Evolutionary conservation across 177 flowering plant species (phyloP), one percentile per base, ranked within the genome.

Genomic region (Vitis hybrid): DNA sequence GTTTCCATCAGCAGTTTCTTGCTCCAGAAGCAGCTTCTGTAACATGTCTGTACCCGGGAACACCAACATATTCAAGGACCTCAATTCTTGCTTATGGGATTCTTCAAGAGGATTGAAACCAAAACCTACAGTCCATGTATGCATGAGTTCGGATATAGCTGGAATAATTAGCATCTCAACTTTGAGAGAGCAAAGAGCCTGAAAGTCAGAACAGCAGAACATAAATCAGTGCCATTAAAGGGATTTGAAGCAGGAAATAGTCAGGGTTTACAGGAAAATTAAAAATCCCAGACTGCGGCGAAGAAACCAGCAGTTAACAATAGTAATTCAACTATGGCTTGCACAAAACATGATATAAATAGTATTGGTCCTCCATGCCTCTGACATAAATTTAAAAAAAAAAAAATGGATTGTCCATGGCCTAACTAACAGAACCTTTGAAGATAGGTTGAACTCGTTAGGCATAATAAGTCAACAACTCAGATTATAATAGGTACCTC

Each of bases 11-110:
- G 69, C 17, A 13, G 49, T 72, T 54, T 78, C 85, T 64, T 54
- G 74, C 69, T 75, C 79, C 39, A 75, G 19, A 39, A 93, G 74
- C 52, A 60, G 73, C 79, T 92, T 95, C 79, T 88, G 92, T 71
- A 96, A 79, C 89, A 96, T 84, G 76, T 88, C 99, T 34, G 87
- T 82, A 62, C 91, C 92, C 51, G 97, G 98, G 84, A 96, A 96
- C 19, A 91, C 95, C 80, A 96, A 77, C 86, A 96, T 83, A 76
- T 91, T 96, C 79, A 89, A 68, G 74, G 86, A 84, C 78, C 88
- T 89, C 74, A 87, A 72, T 77, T 92, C 90, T 72, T 89, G 77
- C 83, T 80, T 93, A 62, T 83, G 79, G 21, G 79, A 81, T 56
- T 84, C 87, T 78, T 88, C 89, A 49, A 92, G 81, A 66, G 86